Conservation (phyloP, 768 basidiomycete species). For the Obba rivulosa region DNA sequence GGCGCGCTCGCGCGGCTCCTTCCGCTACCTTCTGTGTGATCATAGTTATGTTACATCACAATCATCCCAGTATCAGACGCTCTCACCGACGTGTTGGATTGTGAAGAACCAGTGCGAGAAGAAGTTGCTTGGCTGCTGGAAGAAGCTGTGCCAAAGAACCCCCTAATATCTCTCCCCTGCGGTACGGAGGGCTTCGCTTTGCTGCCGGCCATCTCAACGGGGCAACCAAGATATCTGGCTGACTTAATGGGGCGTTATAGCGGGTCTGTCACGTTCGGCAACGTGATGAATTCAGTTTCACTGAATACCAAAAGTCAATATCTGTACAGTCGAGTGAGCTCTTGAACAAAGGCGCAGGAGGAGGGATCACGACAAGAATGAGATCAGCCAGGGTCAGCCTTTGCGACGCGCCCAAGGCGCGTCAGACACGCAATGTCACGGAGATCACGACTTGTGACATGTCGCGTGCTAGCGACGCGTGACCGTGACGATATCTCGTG, state of each 20-base stretch:
- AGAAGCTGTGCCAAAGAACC: constrained; percentile 16
- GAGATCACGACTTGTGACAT: too few species aligned
- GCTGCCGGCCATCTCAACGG: constrained; percentile 5
- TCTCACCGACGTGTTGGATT: neutral
- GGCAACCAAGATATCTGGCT: neutral
- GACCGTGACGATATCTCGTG: neutral
- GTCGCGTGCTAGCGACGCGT: neutral
- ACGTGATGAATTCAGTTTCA: too few species aligned
- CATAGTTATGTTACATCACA: neutral
- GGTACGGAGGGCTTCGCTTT: constrained; percentile 13
- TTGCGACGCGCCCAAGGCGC: neutral
- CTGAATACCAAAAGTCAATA: too few species aligned
- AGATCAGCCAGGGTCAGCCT: neutral
- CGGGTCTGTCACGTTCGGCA: too few species aligned
- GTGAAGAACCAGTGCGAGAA: neutral
- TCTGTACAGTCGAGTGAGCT: too few species aligned
- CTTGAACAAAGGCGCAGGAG: too few species aligned
- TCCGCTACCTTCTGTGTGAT: neutral
- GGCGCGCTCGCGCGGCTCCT: constrained; percentile 4
- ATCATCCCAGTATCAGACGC: neutral
- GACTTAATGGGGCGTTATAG: too few species aligned
- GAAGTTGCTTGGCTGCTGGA: constrained; percentile 7
- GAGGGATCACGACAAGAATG: too few species aligned
- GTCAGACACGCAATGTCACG: neutral
- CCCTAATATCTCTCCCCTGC: constrained; percentile 20